Base-by-base conservation (phyloP, 2,329 filamentous ascomycete genomes). In the Pseudogymnoascus sp. region DNA sequence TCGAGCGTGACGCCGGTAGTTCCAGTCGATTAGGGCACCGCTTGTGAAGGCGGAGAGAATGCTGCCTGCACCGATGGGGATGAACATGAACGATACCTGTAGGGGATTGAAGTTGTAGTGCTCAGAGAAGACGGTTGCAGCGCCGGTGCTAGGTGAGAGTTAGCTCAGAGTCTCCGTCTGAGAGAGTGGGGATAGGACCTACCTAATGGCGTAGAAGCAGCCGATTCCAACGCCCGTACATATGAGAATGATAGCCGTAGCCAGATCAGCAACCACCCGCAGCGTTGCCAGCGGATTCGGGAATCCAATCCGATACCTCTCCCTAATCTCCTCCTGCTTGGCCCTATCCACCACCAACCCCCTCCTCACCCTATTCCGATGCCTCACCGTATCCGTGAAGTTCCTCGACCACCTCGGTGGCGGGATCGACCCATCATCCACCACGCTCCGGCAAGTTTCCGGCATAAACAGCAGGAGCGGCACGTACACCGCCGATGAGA, bases 21-120 rank as follows among this genome's bases (percentile, higher is more conserved):
- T 90, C 75, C 81, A 81, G 72, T 91, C 88, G 42, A 90, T 80
- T 1, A 84, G 65, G 1, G 78, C 77, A 0, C 88, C 85, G 11
- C 75, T 74, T 3, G 77, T 67, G n/a, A 76, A 67, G 1, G 79
- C 78, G 0, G 80, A 76, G 1, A 76, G 68, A 9, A 81, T 72
- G 10, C 78, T 79, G 1, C 81, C 81, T 1, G 70, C 74, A 0
- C 80, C 79, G 15, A 81, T 64, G 2, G 81, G 81, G 1, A 83
- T 72, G 67, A 81, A 83, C 75, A 79, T 80, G 4, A 83, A 72
- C 1, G 83, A 83, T 3, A 85, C 77, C 11, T 80, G 74, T 2
- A 81, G 73, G 19, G 87, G 83, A 64, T 82, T 79, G 26, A 84
- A 82, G 1, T 82, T 80, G 69, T 89, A 92, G 59, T 84, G 83